phyloP scores from a whole-genome alignment of 768 basidiomycete genomes.

The Termitomyces heimii region DNA sequence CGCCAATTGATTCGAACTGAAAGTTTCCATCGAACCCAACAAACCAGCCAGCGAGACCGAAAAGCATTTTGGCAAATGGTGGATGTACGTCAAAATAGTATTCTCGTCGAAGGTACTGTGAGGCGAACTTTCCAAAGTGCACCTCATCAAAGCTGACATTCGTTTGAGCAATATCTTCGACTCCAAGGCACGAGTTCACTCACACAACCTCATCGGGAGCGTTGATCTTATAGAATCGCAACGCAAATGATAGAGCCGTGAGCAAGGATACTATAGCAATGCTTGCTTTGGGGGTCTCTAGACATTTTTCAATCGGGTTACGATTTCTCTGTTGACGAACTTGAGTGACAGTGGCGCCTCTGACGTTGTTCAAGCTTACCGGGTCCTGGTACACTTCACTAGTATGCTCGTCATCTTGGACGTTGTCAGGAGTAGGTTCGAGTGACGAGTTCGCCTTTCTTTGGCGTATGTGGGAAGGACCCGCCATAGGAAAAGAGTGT shows the following conservation, averaged over 20 bases:
- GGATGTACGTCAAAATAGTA: slow-evolving; percentile 99
- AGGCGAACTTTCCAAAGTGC: slow-evolving; percentile 97
- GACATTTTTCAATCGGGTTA: slow-evolving; percentile 51
- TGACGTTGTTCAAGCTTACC: slow-evolving; percentile 25
- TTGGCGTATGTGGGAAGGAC: slow-evolving; percentile 12
- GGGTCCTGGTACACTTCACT: slow-evolving; percentile 43
- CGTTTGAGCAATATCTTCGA: background rate
- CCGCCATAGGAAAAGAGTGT: slow-evolving; percentile 15
- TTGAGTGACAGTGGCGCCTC: slow-evolving; percentile 3
- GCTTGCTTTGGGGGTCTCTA: slow-evolving; percentile 63
- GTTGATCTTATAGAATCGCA: slow-evolving; percentile 92
- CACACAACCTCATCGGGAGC: slow-evolving; percentile 94
- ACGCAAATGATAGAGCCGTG: slow-evolving; percentile 71
- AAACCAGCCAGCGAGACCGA: slow-evolving; percentile 93
- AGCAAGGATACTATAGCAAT: slow-evolving; percentile 53
- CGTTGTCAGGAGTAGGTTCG: slow-evolving; percentile 22
- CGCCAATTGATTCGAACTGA: slow-evolving; percentile 92
- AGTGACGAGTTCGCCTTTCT: slow-evolving; percentile 4
- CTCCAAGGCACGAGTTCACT: slow-evolving; percentile 23
- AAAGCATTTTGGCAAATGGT: slow-evolving; percentile 92
- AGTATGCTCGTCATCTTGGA: slow-evolving; percentile 49
- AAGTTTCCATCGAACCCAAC: slow-evolving; percentile 95
- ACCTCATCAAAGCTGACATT: slow-evolving; percentile 86
- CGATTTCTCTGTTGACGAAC: slow-evolving; percentile 39
- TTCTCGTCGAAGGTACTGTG: slow-evolving; percentile 86